Evolutionary conservation across 179 eudicot genomes (phyloP), one percentile per base, ranked within the genome.

Genomic region (Patellifolia procumbens): DNA sequence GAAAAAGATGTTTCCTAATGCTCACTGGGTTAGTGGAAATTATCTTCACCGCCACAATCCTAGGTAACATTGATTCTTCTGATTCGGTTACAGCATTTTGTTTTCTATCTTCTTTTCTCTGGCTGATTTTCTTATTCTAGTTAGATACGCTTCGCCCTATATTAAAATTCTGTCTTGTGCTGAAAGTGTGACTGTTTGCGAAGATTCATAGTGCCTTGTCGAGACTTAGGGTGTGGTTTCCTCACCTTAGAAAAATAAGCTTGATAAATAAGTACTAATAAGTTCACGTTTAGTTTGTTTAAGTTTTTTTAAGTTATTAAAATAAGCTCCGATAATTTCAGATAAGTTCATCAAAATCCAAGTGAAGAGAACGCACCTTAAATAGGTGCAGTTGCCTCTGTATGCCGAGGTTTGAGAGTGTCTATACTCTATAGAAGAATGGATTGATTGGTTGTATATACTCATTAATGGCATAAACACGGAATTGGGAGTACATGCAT

Each of bases 21-120:
- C 96, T 81, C 83, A 71, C 58, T 95, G 95, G 98, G 89, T 95
- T 79, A 93, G 86, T 76, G 98, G 99, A 74, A 85, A 87, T 78
- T 93, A 88, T 81, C 89, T 93, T 68, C 99, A 95, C 74, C 70
- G 90, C 71, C 97, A 95, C 77, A 93, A 88, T 79, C 99, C 98
- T 64, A 93, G 99, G 97, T 92, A 86, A 75, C 68, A 12, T 56
- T 46, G 42, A 26, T 60, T 49, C 28, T 55, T 55, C 46, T n/a
- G n/a, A 24, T 12, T 70, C 42, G 10, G 5, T 45, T 61, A 43
- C 55, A 60, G 43, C 7, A 12, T 45, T 61, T 31, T 64, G 67
- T 56, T 48, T 63, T 72, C 37, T 49, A 37, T 49, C 56, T n/a
- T 35, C n/a, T 22, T 55, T 64, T 75, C 26, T 53, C 63, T 70